These are phyloP conservation scores for Parasarocladium wereldwijsianum DNA, from an alignment of 2,329 filamentous ascomycete genomes.

Conservation along the genomic window DNA sequence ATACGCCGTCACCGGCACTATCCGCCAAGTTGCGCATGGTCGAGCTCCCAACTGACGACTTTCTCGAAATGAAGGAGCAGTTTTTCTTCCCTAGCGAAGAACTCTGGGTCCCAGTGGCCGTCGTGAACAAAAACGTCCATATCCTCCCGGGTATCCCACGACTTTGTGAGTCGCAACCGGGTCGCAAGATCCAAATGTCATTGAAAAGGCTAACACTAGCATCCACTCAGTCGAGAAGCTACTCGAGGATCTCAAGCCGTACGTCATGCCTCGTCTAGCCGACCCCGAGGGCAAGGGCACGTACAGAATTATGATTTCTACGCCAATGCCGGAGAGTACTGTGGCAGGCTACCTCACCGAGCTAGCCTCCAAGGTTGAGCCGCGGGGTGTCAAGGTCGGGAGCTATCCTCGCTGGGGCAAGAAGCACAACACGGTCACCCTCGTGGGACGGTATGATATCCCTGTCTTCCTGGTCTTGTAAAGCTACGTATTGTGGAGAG, in stretches of 20 bases:
- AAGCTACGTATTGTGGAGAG: too few species aligned
- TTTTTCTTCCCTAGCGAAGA: constrained; percentile 66
- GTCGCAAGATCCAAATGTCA: too few species aligned
- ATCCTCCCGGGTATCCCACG: constrained; percentile 82
- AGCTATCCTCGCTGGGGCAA: constrained; percentile 91
- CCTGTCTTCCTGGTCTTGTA: too few species aligned
- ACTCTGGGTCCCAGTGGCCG: constrained; percentile 78
- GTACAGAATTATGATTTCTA: constrained; percentile 67
- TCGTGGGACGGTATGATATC: constrained; percentile 47
- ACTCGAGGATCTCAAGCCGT: constrained; percentile 60
- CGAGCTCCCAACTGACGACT: constrained; percentile 62
- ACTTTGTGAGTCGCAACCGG: constrained; percentile 39
- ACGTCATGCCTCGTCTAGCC: constrained; percentile 52
- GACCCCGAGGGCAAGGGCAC: constrained; percentile 76
- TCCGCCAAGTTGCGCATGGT: constrained; percentile 86
- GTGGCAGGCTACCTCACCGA: constrained; percentile 74
- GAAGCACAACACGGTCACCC: constrained; percentile 74
- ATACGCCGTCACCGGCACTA: constrained; percentile 61
- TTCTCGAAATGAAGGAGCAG: constrained; percentile 51
- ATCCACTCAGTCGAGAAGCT: constrained; percentile 47
- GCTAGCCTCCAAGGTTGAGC: constrained; percentile 57
- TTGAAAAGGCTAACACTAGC: background rate
- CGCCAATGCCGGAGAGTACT: constrained; percentile 72
- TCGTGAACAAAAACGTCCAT: constrained; percentile 87
- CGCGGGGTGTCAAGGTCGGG: constrained; percentile 77